Base-by-base conservation (phyloP, 2,329 filamentous ascomycete genomes). In the Westerdykella ornata region DNA sequence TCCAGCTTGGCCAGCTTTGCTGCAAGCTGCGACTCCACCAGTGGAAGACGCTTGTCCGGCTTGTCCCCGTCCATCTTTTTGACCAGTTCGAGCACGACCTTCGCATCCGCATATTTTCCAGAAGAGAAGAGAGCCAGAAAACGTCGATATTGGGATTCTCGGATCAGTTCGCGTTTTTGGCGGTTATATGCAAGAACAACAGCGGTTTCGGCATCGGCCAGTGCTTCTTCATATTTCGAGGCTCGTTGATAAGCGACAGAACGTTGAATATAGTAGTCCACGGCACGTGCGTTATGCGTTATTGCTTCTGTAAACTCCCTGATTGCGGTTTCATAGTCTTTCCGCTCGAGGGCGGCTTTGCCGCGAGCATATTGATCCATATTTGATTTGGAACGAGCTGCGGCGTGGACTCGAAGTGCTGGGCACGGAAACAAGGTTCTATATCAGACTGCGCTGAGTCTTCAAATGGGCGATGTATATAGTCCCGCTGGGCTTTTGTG, bases 131-230 rank as follows among this genome's bases (percentile, higher is more conserved):
- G 73, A 9, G 84, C 77, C 11, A 94, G 78, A 4, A 80, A 85
- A 29, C 90, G 80, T 52, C 89, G 80, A 56, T 92, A 79, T 57
- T 96, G 87, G 1, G 86, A 83, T n/a, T 87, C 78, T 35, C 81
- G 74, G 63, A 96, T 87, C 20, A 84, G 75, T 49, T 87, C 80
- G 38, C 85, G 80, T 55, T 82, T 84, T 22, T 77, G 85, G 31
- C 90, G 83, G 47, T 82, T 74, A 34, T 92, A 76, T 1, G 88
- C 85, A 16, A 77, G 73, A 2, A 78, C 71, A 42, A 78, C 74
- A 38, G 80, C 71, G 30, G 66, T 56, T 37, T 74, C 68, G 39
- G 71, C 71, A 47, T 74, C 72, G 35, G 53, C 44, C 20, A 74
- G 68, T n/a, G 50, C 72, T 44, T 80, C 66, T 16, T 70, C 57